phyloP scores from a whole-genome alignment of 2,329 filamentous ascomycete species.

The Pseudogymnoascus sp. region DNA sequence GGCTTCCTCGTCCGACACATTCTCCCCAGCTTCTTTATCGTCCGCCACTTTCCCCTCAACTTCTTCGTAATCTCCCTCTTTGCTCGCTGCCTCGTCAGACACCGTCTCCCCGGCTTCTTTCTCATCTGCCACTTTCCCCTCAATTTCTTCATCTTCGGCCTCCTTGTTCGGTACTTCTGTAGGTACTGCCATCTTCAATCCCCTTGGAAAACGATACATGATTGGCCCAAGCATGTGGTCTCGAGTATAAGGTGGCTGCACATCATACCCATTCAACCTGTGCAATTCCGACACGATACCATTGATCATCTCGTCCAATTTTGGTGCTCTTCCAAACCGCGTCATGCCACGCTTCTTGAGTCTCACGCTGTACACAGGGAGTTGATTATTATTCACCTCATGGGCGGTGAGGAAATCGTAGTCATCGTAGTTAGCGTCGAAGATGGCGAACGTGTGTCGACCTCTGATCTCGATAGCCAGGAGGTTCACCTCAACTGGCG shows the following conservation, averaged over 20 bases:
- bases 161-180: neutral
- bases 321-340: neutral
- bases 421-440: neutral
- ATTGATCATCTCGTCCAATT: neutral
- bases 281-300: neutral
- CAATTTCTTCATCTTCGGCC: neutral
- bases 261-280: conserved; percentile 2
- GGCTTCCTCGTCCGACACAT: neutral
- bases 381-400: neutral
- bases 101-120: neutral
- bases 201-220: conserved; percentile 10
- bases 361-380: neutral
- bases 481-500: neutral
- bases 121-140: neutral
- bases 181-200: neutral
- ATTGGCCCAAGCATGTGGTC: conserved; percentile 6
- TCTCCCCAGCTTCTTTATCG: conserved; percentile 10
- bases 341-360: neutral
- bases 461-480: neutral
- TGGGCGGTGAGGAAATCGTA: neutral
- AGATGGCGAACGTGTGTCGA: neutral
- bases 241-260: neutral
- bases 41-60: conserved; percentile 20
- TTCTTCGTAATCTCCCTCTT: conserved; percentile 8
- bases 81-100: neutral